These are phyloP conservation scores for Colletotrichum sp. DNA, from an alignment of 2,329 filamentous ascomycete species.

Conservation along the genomic window DNA sequence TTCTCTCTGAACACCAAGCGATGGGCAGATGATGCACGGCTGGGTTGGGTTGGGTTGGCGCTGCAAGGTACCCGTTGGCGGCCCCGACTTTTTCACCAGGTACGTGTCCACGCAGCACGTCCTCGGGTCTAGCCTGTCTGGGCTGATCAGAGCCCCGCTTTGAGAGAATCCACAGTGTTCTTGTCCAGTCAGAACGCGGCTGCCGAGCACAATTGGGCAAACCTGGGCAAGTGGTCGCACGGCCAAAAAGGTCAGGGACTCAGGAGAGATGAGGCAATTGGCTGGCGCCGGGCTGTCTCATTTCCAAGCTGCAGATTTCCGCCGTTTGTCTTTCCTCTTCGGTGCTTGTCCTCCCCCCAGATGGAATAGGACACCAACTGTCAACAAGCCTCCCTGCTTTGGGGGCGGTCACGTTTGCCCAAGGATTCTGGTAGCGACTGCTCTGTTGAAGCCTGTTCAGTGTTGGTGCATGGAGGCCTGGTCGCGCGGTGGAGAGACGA, in stretches of 20 bases:
- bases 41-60: not conserved
- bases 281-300: conserved; percentile 5
- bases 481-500: not conserved
- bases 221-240: not conserved
- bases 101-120: too few relatives aligned
- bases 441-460: not conserved
- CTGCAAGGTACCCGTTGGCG: conserved; percentile 18
- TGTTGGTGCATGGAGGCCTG: not conserved
- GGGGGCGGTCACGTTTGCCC: not conserved
- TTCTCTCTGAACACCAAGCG: not conserved
- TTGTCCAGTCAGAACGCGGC: not conserved
- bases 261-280: not conserved
- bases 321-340: conserved; percentile 16
- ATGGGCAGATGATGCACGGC: conserved; percentile 14
- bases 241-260: not conserved
- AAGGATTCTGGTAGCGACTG: not conserved
- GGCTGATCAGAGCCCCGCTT: not conserved
- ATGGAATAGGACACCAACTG: not conserved
- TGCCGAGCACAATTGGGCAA: not conserved
- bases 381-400: not conserved
- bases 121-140: not conserved
- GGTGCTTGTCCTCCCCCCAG: not conserved
- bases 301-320: conserved; percentile 11
- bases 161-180: not conserved
- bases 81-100: not conserved